phyloP scores from a whole-genome alignment of 1,284 basidiomycete genomes.

The Melanopsichium pennsylvanicum region DNA sequence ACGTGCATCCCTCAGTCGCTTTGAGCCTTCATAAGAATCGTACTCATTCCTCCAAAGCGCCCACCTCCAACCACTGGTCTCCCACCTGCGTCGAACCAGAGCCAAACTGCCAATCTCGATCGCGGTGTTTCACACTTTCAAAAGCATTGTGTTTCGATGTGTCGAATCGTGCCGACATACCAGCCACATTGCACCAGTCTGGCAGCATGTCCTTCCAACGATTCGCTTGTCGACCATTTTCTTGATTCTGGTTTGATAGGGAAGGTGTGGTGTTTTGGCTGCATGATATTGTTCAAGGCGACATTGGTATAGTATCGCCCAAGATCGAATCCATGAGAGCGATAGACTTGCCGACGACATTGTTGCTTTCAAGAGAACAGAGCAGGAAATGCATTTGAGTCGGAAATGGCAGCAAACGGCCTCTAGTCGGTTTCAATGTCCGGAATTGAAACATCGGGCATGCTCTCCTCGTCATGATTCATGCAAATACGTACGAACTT shows the following conservation, averaged over 20 bases:
- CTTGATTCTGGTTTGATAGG: too few species aligned
- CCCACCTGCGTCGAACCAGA: too few species aligned
- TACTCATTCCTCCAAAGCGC: too few species aligned
- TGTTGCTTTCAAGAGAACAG: neutral
- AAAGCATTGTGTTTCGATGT: neutral
- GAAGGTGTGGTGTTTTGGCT: too few species aligned
- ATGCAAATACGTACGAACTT: slow-evolving; percentile 9
- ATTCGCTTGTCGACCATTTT: neutral
- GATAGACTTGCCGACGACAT: neutral
- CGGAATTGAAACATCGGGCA: slow-evolving; percentile 5
- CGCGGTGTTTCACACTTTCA: neutral
- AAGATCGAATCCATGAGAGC: too few species aligned
- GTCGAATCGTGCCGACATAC: neutral
- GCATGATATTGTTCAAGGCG: too few species aligned
- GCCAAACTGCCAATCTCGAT: too few species aligned
- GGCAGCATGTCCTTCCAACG: neutral
- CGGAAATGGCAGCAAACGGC: neutral
- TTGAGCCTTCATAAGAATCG: too few species aligned
- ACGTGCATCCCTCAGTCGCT: too few species aligned
- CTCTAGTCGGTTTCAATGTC: slow-evolving; percentile 19
- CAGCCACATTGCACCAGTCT: slow-evolving; percentile 12
- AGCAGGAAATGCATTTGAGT: neutral
- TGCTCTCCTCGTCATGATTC: slow-evolving; percentile 18
- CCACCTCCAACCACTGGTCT: too few species aligned
- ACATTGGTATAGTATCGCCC: neutral